phyloP scores from a whole-genome alignment of 2,329 filamentous ascomycete genomes.

The Trichoderma citrinoviride region DNA sequence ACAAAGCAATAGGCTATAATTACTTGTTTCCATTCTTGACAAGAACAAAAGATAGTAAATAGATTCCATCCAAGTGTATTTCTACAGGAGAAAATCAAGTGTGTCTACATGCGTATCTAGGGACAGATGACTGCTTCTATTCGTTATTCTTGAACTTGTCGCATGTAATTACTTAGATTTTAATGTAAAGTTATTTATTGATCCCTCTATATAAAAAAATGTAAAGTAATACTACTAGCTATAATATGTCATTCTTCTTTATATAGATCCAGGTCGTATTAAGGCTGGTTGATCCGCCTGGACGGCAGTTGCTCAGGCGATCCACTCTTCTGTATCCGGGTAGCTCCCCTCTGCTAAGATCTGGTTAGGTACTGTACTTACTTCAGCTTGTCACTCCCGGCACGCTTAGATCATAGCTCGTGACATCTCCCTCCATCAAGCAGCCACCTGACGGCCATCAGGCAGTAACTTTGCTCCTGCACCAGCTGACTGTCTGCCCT shows the following conservation, averaged over 20 bases:
- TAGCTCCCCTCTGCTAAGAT: slow-evolving; percentile 6
- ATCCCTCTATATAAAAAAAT: too few species aligned
- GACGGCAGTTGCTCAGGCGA: neutral
- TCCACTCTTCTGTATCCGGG: neutral
- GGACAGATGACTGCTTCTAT: too few species aligned
- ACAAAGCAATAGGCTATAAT: slow-evolving; percentile 15
- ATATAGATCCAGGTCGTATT: too few species aligned
- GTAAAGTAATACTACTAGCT: too few species aligned
- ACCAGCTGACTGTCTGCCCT: slow-evolving; percentile 2
- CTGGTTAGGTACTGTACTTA: too few species aligned
- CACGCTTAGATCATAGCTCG: slow-evolving; percentile 11
- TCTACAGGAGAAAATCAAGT: neutral
- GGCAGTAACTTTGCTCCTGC: neutral
- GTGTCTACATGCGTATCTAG: too few species aligned
- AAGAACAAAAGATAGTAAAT: slow-evolving; percentile 11
- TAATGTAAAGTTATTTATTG: too few species aligned
- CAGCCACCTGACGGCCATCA: slow-evolving; percentile 14
- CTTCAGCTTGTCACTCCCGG: neutral
- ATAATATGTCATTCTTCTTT: too few species aligned
- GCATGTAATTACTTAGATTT: too few species aligned
- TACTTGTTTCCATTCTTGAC: neutral
- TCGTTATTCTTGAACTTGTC: too few species aligned
- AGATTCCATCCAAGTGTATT: slow-evolving; percentile 3
- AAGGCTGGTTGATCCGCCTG: too few species aligned
- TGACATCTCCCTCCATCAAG: slow-evolving; percentile 5